Evolutionary conservation across 2,329 filamentous ascomycete genomes (phyloP).

Genomic region (Penicillium sp.): DNA sequence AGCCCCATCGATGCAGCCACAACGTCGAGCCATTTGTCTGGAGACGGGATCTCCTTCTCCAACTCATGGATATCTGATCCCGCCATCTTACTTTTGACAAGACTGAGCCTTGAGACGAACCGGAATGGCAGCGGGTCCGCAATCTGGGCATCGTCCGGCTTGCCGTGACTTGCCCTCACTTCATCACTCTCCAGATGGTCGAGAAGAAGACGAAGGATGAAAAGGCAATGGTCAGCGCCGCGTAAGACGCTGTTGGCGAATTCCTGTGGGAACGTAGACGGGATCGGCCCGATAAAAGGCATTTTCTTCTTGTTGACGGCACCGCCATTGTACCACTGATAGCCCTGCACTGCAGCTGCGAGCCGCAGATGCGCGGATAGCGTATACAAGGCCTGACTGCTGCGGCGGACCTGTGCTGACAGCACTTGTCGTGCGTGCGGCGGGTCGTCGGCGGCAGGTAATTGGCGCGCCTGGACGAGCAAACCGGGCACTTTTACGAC

Average conservation of each 20-base stretch:
- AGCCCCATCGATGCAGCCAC: constrained; percentile 30
- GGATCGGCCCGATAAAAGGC: constrained; percentile 26
- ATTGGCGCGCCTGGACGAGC: constrained; percentile 15
- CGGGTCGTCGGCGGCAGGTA: constrained; percentile 5
- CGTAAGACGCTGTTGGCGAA: constrained; percentile 28
- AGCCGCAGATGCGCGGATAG: constrained; percentile 19
- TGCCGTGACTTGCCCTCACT: background rate
- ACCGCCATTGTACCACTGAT: constrained; percentile 6
- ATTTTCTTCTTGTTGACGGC: background rate
- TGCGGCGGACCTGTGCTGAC: constrained; percentile 4
- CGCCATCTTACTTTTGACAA: background rate
- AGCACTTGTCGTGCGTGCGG: constrained; percentile 1
- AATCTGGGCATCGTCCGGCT: background rate
- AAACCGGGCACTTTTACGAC: constrained; percentile 27
- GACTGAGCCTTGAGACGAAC: constrained; percentile 15
- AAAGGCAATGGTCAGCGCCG: constrained; percentile 20
- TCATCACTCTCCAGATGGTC: constrained; percentile 14
- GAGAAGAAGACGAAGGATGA: constrained; percentile 19
- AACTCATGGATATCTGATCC: background rate
- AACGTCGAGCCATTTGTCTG: constrained; percentile 25
- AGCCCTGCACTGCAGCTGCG: constrained; percentile 16
- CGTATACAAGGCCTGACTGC: constrained; percentile 5
- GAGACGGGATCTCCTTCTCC: constrained; percentile 5
- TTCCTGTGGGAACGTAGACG: constrained; percentile 24
- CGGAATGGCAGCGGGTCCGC: constrained; percentile 17